Evolutionary conservation across 208 protist species (phyloP), one percentile per base, ranked within the genome.

Genomic region (Phytomonas francai): DNA sequence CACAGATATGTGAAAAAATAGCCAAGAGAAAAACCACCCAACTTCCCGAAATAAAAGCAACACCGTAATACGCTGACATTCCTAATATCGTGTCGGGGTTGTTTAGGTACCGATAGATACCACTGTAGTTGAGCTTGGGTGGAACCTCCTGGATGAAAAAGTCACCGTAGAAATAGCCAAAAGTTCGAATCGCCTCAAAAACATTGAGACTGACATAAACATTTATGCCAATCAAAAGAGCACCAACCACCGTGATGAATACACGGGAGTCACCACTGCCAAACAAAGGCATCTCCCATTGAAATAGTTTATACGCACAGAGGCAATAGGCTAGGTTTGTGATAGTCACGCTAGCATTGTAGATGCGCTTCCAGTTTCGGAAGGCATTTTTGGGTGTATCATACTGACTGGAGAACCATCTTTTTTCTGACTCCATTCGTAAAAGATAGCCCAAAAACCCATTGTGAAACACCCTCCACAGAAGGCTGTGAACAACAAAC

Each of bases 101-200:
- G 80, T 97, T 97, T n/a, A 98, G 67, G 68, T 95, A 98, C 59
- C 97, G 83, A 72, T 98, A 98, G 29, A 98, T 96, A 65, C 95
- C 94, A 49, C 78, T 88, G 74, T 98, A 98, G 59, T 83, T 87
- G 31, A 98, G 77, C 59, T 74, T 85, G 4, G 82, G 73, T 32
- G 87, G 81, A 12, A 94, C 79, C 27, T 81, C 70, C 19, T 79
- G 72, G 65, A 92, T 74, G 72, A 95, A 94, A 57, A 97, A 95
- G 72, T 94, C 80, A 66, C 93, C 97, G 79, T 97, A 98, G 75
- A 97, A 98, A 69, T 91, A 97, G 7, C 95, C 97, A 78, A 87
- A 98, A 68, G 92, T 87, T 14, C 95, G 91, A 30, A 98, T 73
- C 12, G 89, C 85, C 57, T 94, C 74, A 77, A 96, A 97, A 25